Percentiles rank a stretch among this genome's conserved stretches.
Conservation (phyloP, 2,329 filamentous ascomycete species). For the Pseudogymnoascus sp. region DNA sequence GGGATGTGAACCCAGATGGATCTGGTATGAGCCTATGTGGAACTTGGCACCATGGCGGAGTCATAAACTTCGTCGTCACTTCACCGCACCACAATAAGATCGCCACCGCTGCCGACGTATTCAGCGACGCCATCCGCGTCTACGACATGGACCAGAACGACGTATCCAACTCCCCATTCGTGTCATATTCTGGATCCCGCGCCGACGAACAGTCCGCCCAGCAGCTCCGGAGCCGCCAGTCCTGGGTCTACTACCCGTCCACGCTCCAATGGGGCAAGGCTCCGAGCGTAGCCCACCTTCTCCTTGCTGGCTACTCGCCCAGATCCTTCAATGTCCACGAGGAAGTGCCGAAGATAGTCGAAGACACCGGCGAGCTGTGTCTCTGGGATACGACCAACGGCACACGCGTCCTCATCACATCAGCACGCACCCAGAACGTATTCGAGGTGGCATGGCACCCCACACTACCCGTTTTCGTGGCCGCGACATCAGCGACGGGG, state of each 20-base stretch:
- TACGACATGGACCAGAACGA: slow-evolving; percentile 40
- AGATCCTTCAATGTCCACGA: slow-evolving; percentile 47
- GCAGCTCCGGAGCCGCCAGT: slow-evolving; percentile 24
- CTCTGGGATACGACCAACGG: slow-evolving; percentile 46
- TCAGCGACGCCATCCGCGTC: slow-evolving; percentile 47
- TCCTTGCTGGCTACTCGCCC: slow-evolving; percentile 58
- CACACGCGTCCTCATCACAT: slow-evolving; percentile 39
- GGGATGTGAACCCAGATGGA: slow-evolving; percentile 38
- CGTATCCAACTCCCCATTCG: slow-evolving; percentile 26
- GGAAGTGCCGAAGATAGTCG: slow-evolving; percentile 50
- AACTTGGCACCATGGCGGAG: slow-evolving; percentile 51
- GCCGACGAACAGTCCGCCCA: slow-evolving; percentile 18
- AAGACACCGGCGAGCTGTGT: slow-evolving; percentile 52
- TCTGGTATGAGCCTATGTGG: slow-evolving; percentile 37
- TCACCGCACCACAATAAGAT: slow-evolving; percentile 42
- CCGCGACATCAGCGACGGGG: slow-evolving; percentile 48
- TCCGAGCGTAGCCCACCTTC: slow-evolving; percentile 39
- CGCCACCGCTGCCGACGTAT: slow-evolving; percentile 53
- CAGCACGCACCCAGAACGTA: slow-evolving; percentile 50
- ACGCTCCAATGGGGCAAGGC: slow-evolving; percentile 55
- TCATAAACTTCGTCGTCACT: slow-evolving; percentile 55
- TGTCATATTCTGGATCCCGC: slow-evolving; percentile 25
- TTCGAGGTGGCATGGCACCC: slow-evolving; percentile 62
- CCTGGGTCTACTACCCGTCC: slow-evolving; percentile 57
- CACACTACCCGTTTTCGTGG: slow-evolving; percentile 44